Percentiles rank a stretch among this genome's conserved stretches.
phyloP scores from a whole-genome alignment of 2,329 filamentous ascomycete genomes.

The Ramichloridium luteum region DNA sequence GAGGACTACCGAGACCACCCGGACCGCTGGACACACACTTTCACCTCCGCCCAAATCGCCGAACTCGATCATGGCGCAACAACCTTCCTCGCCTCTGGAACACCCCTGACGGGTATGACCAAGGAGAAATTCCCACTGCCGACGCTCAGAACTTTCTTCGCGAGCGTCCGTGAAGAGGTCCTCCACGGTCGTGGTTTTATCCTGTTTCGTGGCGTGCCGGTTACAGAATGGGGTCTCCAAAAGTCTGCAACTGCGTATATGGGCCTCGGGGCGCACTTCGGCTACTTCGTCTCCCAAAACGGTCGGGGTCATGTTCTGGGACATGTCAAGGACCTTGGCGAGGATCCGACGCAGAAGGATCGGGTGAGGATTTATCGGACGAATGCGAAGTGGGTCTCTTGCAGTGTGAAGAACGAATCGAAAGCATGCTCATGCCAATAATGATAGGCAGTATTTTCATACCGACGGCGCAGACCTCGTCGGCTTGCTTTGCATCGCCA shows the following conservation, averaged over 20 bases:
- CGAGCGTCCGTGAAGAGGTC: conserved; percentile 48
- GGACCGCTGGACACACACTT: conserved; percentile 60
- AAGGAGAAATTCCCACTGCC: conserved; percentile 52
- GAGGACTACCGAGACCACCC: conserved; percentile 51
- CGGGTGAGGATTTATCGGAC: conserved; percentile 84
- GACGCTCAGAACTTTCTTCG: conserved; percentile 43
- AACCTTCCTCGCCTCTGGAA: conserved; percentile 51
- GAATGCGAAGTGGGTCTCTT: conserved; percentile 10
- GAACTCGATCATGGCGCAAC: conserved; percentile 60
- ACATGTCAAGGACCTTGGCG: conserved; percentile 79
- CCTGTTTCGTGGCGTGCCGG: conserved; percentile 75
- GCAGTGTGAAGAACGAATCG: too few species aligned
- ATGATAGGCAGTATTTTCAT: conserved; percentile 75
- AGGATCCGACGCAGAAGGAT: conserved; percentile 69
- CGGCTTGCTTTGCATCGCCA: conserved; percentile 67
- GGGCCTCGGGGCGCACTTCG: conserved; percentile 66
- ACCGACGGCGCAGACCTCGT: conserved; percentile 74
- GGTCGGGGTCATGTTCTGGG: conserved; percentile 72
- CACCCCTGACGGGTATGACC: conserved; percentile 58
- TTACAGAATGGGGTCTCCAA: conserved; percentile 58
- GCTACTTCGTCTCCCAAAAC: conserved; percentile 82
- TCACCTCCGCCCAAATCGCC: conserved; percentile 51
- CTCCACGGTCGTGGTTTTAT: conserved; percentile 81
- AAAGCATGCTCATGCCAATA: too few species aligned
- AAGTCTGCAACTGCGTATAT: conserved; percentile 74